Base-by-base conservation (phyloP, 352 stramenopile species). In the Globisporangium echinulatum region DNA sequence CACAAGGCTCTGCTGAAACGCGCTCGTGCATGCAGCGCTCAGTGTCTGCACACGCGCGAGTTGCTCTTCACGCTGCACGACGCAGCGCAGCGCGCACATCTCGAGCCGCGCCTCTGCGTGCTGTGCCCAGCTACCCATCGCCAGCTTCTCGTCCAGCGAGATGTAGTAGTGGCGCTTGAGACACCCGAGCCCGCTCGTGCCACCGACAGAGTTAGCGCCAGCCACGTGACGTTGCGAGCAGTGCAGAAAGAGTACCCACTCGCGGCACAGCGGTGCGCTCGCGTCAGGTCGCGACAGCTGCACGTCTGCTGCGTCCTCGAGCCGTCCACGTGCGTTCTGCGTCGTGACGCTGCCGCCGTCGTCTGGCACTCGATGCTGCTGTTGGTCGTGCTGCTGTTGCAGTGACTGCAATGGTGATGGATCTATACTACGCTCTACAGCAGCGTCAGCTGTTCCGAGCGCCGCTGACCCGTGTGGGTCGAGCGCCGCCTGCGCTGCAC, bases 81-180 rank as follows among this genome's bases (percentile, higher is more conserved):
- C 82, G 9, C 71, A 59, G 1, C 44, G 40, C 5, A 93, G 51
- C 0, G 83, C 77, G 17, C 72, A 68, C 54, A 85, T 84, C 46
- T 91, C 84, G 3, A 93, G 73, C 64, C 65, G 78, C 0, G 78
- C 82, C 59, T 91, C 84, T 52, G 82, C 68, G 15, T 72, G 75
- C 36, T 86, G 75, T 7, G 71, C 74, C 84, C 81, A 93, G 5
- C 63, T 64, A 0, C 62, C 74, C 81, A 91, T 83, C 14, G 59
- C 56, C 39, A 63, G 42, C 48, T 90, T 86, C 59, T 93, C 84
- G 8, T 83, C 58, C 6, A 68, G 50, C 0, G 81, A 93, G 52
- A 91, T 79, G 53, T 85, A 91, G 63, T 90, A 88, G 43, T 91
- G 84, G 0, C 84, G 79, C 56, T 83, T 80, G 7, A 86, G 63